These are phyloP conservation scores for Aegilops speltoides DNA, from an alignment of 176 grass and related monocot genomes.

Conservation along the genomic window DNA sequence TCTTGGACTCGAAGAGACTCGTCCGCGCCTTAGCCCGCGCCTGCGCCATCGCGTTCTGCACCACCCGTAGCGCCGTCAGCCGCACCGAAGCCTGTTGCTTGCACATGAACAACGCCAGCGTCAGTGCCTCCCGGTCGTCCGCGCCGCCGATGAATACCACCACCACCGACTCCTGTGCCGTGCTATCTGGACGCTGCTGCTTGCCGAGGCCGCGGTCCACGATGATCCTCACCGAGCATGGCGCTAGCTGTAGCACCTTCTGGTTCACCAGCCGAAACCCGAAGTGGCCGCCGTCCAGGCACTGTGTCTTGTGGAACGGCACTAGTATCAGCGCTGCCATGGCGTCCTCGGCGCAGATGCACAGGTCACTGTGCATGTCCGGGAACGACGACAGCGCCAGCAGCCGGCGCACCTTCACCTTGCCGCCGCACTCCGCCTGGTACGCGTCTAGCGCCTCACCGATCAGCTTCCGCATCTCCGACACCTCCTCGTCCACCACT, in stretches of 20 bases:
- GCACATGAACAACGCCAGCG: constrained; percentile 48
- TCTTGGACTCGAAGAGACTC: constrained; percentile 34
- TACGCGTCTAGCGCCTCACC: constrained; percentile 58
- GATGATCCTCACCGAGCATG: constrained; percentile 68
- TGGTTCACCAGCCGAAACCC: constrained; percentile 65
- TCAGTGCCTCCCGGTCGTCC: constrained; percentile 72
- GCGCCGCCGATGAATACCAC: constrained; percentile 80
- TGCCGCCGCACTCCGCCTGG: constrained; percentile 29
- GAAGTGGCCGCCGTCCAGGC: constrained; percentile 48
- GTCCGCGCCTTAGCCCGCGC: constrained; percentile 25
- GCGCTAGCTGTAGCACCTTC: constrained; percentile 68
- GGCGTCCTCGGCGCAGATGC: constrained; percentile 64
- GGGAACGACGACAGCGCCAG: constrained; percentile 64
- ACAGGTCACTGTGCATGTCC: constrained; percentile 79
- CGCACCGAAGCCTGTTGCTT: constrained; percentile 37
- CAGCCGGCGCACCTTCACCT: constrained; percentile 39
- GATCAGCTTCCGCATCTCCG: constrained; percentile 59
- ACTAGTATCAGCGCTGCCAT: constrained; percentile 55
- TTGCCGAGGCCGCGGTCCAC: constrained; percentile 53
- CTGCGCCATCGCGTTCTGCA: constrained; percentile 47
- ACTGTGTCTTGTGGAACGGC: constrained; percentile 61
- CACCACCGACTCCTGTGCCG: constrained; percentile 28
- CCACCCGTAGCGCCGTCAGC: constrained; percentile 58
- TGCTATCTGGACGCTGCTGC: background rate
- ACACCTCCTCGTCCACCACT: constrained; percentile 65